Percentiles rank a stretch among this genome's conserved stretches.
phyloP scores from a whole-genome alignment of 2,329 filamentous ascomycete species.

The Penicillium sp. region DNA sequence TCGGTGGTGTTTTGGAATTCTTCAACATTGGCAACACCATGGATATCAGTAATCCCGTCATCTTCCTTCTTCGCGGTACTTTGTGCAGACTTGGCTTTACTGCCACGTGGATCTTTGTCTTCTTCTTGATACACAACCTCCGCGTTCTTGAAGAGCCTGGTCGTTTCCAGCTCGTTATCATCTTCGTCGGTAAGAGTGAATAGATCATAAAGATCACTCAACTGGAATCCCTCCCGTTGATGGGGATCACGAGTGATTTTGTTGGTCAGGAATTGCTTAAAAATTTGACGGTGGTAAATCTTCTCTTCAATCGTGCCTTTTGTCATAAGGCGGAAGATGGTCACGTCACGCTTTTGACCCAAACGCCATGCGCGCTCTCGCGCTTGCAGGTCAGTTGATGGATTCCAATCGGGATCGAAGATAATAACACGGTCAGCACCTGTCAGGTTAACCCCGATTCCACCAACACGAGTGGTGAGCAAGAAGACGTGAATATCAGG shows the following conservation, averaged over 20 bases:
- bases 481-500: conserved; percentile 80
- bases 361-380: conserved; percentile 93
- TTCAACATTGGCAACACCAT: conserved; percentile 62
- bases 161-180: conserved; percentile 74
- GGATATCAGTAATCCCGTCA: conserved; percentile 51
- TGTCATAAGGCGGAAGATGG: conserved; percentile 96
- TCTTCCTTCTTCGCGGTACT: conserved; percentile 30
- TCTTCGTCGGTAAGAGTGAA: conserved; percentile 71
- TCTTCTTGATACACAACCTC: conserved; percentile 63
- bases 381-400: conserved; percentile 91
- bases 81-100: background rate
- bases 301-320: conserved; percentile 98
- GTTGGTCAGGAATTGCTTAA: conserved; percentile 96
- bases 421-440: conserved; percentile 96
- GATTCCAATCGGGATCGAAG: conserved; percentile 98
- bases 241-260: conserved; percentile 94
- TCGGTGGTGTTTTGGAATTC: conserved; percentile 55
- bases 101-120: conserved; percentile 7
- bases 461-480: conserved; percentile 91
- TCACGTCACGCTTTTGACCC: conserved; percentile 90
- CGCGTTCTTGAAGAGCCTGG: conserved; percentile 80
- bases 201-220: conserved; percentile 85
- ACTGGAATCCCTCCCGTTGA: conserved; percentile 83
- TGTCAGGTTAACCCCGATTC: conserved; percentile 88
- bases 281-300: conserved; percentile 97